A percentile compares a stretch with the other conserved stretches of the same genome.
These are phyloP conservation scores for Cordyceps javanica DNA, from an alignment of 2,329 filamentous ascomycete species.

Conservation along the genomic window DNA sequence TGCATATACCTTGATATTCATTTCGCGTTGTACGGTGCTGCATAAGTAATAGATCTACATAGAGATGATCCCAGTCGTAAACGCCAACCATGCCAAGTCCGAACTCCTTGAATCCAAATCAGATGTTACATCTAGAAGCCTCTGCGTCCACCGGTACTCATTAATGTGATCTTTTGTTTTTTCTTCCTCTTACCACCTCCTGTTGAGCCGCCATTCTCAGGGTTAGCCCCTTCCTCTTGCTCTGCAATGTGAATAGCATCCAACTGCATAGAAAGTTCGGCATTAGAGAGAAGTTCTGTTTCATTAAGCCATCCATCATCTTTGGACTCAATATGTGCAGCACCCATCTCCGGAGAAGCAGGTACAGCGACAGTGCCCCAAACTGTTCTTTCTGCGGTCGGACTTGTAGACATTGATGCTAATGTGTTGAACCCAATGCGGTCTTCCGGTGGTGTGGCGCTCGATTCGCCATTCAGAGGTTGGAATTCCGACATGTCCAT, in stretches of 20 bases:
- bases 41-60: neutral
- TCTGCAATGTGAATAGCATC: conserved; percentile 44
- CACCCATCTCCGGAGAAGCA: conserved; percentile 47
- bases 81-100: conserved; percentile 11
- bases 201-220: conserved; percentile 14
- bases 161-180: conserved; percentile 66
- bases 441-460: conserved; percentile 50
- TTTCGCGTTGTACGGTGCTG: neutral
- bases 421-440: conserved; percentile 60
- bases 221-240: conserved; percentile 15
- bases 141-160: conserved; percentile 58
- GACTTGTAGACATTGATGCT: conserved; percentile 75
- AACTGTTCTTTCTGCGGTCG: conserved; percentile 69
- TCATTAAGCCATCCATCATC: conserved; percentile 85
- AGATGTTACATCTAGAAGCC: conserved; percentile 27
- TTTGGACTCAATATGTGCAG: conserved; percentile 22
- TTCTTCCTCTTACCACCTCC: conserved; percentile 58
- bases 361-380: conserved; percentile 81
- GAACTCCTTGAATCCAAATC: neutral
- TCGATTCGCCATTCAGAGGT: conserved; percentile 46
- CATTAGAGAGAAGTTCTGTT: conserved; percentile 62
- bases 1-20: neutral
- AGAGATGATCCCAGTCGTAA: neutral
- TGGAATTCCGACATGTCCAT: conserved; percentile 59
- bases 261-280: conserved; percentile 55